Evolutionary conservation across 83 land plant genomes (phyloP).

Genomic region (Thuja plicata): DNA sequence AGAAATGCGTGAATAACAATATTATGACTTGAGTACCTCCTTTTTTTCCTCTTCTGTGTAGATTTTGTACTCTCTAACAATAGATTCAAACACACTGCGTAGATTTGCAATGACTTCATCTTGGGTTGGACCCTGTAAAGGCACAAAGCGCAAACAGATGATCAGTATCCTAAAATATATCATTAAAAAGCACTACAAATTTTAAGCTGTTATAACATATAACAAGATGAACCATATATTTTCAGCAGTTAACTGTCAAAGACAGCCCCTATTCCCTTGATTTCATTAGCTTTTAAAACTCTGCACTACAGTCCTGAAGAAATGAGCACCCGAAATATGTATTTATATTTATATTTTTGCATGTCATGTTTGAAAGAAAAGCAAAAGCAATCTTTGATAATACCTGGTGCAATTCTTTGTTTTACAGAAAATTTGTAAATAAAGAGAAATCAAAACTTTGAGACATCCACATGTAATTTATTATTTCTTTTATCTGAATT

Average conservation of each 20-base stretch:
- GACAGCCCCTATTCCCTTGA: neutral
- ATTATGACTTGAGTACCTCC: conserved; percentile 40
- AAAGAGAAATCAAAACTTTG: neutral
- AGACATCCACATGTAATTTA: neutral
- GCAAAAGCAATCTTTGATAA: neutral
- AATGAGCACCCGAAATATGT: neutral
- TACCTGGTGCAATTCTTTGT: neutral
- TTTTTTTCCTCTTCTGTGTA: conserved; percentile 93
- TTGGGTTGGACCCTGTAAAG: conserved; percentile 86
- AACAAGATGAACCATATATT: neutral
- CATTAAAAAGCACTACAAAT: neutral
- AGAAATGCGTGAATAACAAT: neutral
- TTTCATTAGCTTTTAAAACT: neutral
- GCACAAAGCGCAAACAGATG: too few relatives aligned
- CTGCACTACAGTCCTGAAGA: neutral
- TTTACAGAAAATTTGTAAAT: neutral
- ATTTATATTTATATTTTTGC: neutral
- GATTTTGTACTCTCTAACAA: conserved; percentile 70
- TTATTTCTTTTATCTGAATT: neutral
- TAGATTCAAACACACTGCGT: conserved; percentile 61
- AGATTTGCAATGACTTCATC: conserved; percentile 86
- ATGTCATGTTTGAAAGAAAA: neutral
- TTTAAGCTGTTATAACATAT: neutral
- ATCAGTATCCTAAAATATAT: neutral
- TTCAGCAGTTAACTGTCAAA: neutral